Conservation (phyloP, 2,329 filamentous ascomycete species). For the Clarireedia homoeocarpa region DNA sequence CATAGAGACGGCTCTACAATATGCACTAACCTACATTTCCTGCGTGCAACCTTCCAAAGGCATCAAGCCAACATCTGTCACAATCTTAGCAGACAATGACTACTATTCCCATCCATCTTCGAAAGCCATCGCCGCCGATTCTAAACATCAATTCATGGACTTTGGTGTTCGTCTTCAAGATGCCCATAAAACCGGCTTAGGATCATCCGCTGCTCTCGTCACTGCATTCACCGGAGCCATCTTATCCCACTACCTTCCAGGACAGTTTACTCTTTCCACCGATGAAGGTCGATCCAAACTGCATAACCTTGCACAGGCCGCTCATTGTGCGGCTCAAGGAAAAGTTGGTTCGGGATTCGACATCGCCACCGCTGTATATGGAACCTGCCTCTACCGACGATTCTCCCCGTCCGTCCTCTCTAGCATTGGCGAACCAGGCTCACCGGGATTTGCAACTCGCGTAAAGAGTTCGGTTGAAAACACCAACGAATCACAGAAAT, state of each 20-base stretch:
- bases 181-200: conserved; percentile 92
- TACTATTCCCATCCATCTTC: conserved; percentile 75
- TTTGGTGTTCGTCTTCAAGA: conserved; percentile 68
- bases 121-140: conserved; percentile 27
- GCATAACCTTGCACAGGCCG: conserved; percentile 89
- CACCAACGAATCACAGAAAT: conserved; percentile 40
- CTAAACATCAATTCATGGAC: conserved; percentile 55
- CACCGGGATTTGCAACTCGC: conserved; percentile 55
- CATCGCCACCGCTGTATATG: conserved; percentile 86
- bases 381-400: conserved; percentile 83
- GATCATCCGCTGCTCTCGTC: conserved; percentile 88
- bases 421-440: conserved; percentile 57
- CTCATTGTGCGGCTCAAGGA: conserved; percentile 92
- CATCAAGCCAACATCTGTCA: conserved; percentile 65
- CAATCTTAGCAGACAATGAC: conserved; percentile 88
- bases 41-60: conserved; percentile 32
- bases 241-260: conserved; percentile 65
- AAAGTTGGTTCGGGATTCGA: conserved; percentile 97
- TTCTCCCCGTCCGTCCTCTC: conserved; percentile 76
- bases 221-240: conserved; percentile 76
- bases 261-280: conserved; percentile 48
- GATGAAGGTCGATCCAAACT: conserved; percentile 51
- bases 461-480: conserved; percentile 62
- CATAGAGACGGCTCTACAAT: conserved; percentile 84
- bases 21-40: conserved; percentile 75